Evolutionary conservation across 106 monocot genomes (phyloP).

Genomic region (Dendrobium nobile): DNA sequence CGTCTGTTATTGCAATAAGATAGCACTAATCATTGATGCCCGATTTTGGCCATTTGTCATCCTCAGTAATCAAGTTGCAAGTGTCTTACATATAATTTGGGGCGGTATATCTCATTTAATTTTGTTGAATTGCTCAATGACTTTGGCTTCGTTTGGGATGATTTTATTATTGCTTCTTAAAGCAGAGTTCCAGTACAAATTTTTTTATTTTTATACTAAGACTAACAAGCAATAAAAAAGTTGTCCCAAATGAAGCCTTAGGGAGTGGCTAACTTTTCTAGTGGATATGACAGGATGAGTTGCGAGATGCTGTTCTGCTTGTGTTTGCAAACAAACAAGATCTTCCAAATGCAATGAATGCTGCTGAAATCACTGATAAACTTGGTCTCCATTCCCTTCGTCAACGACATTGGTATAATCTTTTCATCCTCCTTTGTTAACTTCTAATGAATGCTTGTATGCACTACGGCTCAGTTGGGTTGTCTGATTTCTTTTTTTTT

Average conservation of each 20-base stretch:
- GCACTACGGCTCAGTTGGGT: neutral
- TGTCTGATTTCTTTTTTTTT: neutral
- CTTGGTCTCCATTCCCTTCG: slow-evolving; percentile 77
- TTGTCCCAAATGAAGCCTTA: neutral
- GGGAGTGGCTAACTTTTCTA: neutral
- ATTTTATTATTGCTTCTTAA: no score
- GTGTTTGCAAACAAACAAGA: slow-evolving; percentile 95
- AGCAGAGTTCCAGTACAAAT: no score
- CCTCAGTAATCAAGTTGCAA: no score
- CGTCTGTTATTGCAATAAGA: no score
- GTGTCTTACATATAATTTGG: no score
- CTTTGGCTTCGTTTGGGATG: neutral
- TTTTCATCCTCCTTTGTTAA: neutral
- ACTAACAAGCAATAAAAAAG: no score
- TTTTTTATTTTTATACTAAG: no score
- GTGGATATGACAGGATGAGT: slow-evolving; percentile 46
- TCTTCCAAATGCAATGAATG: slow-evolving; percentile 91
- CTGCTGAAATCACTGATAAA: slow-evolving; percentile 88
- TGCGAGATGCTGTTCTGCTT: slow-evolving; percentile 74
- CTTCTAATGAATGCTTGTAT: neutral
- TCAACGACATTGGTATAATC: slow-evolving; percentile 71
- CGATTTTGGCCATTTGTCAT: no score
- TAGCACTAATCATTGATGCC: no score
- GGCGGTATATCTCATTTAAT: neutral
- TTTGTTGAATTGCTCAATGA: neutral